Evolutionary conservation across 495 filamentous ascomycete species (phyloP), one percentile per base, ranked within the genome.

Genomic region (Trichoderma virens): DNA sequence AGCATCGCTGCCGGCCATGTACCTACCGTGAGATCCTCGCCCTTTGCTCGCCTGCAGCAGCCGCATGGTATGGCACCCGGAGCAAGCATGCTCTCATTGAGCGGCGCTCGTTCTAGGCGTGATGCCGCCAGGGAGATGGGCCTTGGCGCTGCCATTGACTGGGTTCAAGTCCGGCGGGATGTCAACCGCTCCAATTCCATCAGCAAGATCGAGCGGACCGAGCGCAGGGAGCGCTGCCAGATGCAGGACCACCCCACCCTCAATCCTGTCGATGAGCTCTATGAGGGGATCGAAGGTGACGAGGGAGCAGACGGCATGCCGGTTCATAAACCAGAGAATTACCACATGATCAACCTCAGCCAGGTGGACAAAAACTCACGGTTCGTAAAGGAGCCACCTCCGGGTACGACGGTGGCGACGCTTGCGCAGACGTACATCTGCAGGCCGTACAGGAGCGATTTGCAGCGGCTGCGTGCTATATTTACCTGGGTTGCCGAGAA

Each of bases 401-500:
- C 91, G 2, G 89, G 88, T 77, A 93, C 88, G 2, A 97, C 90
- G 39, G 84, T 94, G 0, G 83, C 88, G 61, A 90, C 86, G 63
- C 82, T 99, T 27, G 92, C 93, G 1, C 92, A 95, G 63, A 90
- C 89, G 7, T 96, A 96, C 70, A 86, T 99, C 31, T 98, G 95
- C 70, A 86, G 95, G 51, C 95, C 95, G 5, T 96, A 97, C 71
- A 85, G 92, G 61, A 97, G 90, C 72, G 95, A 98, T 68, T 90
- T 97, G 1, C 94, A 99, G 71, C 84, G 93, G 41, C 79, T 98
- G 5, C 84, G 94, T 25, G 92, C 94, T 1, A 97, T 98, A 61
- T 99, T 97, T 70, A 97, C 88, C 11, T 99, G 93, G 93, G 90
- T 97, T 31, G 85, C 92, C 23, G 94, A 98, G 72, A 94, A 94